A percentile compares a stretch with the other conserved stretches of the same genome.
phyloP scores from a whole-genome alignment of 1,284 basidiomycete species.

The Schizopora paradoxa region DNA sequence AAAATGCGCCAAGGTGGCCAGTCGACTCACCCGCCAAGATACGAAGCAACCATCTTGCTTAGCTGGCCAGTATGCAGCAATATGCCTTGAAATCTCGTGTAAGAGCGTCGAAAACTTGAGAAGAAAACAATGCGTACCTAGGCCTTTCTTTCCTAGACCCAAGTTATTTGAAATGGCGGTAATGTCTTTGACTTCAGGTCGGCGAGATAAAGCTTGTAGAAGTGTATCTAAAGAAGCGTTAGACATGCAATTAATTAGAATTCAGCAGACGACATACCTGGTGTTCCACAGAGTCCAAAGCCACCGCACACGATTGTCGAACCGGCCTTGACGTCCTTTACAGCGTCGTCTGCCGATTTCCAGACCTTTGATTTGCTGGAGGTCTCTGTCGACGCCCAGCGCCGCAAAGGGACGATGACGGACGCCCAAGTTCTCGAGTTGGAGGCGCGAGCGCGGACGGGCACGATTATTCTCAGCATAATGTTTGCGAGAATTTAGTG shows the following conservation, averaged over 20 bases:
- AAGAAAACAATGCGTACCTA: conserved; percentile 49
- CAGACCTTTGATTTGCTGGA: conserved; percentile 72
- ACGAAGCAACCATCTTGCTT: conserved; percentile 81
- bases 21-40: conserved; percentile 69
- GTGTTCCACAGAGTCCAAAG: conserved; percentile 74
- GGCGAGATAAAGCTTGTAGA: conserved; percentile 71
- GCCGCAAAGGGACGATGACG: too few relatives aligned
- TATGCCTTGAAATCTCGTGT: conserved; percentile 46
- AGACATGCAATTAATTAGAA: not conserved
- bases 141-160: conserved; percentile 72
- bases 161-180: conserved; percentile 92
- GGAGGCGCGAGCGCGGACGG: too few relatives aligned
- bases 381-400: too few relatives aligned
- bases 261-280: conserved; percentile 40
- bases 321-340: conserved; percentile 80
- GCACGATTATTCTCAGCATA: too few relatives aligned
- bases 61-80: conserved; percentile 76
- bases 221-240: conserved; percentile 59
- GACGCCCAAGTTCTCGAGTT: too few relatives aligned
- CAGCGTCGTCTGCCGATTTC: conserved; percentile 73
- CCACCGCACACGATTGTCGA: conserved; percentile 78
- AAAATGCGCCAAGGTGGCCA: not conserved
- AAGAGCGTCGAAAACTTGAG: not conserved
- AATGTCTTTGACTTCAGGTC: conserved; percentile 67
- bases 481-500: too few relatives aligned